A percentile compares a stretch with the other conserved stretches of the same genome.
Evolutionary conservation across 345 rosid genomes (phyloP).

Genomic region (Hibiscus syriacus): DNA sequence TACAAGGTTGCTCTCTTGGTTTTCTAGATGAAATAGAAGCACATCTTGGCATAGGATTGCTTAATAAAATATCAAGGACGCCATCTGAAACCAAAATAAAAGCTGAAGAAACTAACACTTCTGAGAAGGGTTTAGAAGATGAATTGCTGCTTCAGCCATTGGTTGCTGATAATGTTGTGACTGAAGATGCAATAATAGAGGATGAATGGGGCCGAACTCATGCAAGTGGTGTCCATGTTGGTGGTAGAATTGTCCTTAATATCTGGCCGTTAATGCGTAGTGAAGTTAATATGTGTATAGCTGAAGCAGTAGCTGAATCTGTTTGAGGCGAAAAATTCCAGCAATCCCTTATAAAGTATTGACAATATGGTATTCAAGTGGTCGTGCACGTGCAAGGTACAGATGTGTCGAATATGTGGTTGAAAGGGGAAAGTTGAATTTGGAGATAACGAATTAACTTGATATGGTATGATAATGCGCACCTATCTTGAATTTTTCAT

Average conservation of each 20-base stretch:
- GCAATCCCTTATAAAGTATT: slow-evolving; percentile 53
- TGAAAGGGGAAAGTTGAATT: slow-evolving; percentile 67
- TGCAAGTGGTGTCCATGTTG: slow-evolving; percentile 95
- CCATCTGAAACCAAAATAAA: slow-evolving; percentile 36
- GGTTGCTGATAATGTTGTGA: slow-evolving; percentile 31
- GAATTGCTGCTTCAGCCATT: slow-evolving; percentile 31
- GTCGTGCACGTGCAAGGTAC: slow-evolving; percentile 70
- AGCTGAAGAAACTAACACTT: slow-evolving; percentile 21
- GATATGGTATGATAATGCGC: slow-evolving; percentile 54
- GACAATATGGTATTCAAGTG: slow-evolving; percentile 73
- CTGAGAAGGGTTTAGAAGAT: slow-evolving; percentile 29
- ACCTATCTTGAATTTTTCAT: not conserved
- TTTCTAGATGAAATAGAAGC: slow-evolving; percentile 94
- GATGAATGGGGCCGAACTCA: slow-evolving; percentile 99
- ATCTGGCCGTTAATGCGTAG: slow-evolving; percentile 80
- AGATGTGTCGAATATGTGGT: slow-evolving; percentile 70
- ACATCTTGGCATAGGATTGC: slow-evolving; percentile 78
- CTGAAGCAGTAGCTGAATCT: slow-evolving; percentile 79
- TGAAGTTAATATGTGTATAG: slow-evolving; percentile 70
- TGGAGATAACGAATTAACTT: slow-evolving; percentile 74
- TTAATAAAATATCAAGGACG: slow-evolving; percentile 66
- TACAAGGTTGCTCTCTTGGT: slow-evolving; percentile 89
- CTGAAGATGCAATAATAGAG: slow-evolving; percentile 55
- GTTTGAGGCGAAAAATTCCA: slow-evolving; percentile 76
- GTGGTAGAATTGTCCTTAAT: slow-evolving; percentile 87